Base-by-base conservation (phyloP, 768 basidiomycete species). In the Mycena rosella region DNA sequence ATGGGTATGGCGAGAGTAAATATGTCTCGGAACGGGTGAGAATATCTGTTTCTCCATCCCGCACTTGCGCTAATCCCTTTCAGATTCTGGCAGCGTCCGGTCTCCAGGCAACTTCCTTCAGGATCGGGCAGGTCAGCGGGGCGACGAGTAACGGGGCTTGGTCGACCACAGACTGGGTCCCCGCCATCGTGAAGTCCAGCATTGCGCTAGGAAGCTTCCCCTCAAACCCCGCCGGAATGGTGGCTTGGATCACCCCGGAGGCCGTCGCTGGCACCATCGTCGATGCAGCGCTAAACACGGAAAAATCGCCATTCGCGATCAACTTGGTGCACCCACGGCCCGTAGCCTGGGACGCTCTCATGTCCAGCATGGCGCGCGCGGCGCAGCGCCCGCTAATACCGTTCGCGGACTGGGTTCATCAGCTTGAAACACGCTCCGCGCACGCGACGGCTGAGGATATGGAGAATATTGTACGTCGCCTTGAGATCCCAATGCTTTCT, bases 231-330 rank as follows among this genome's bases (percentile, higher is more conserved):
- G 26, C 24, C 9, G 45, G 77, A 74, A 29, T 63, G 5, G 73
- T 80, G 1, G 77, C 79, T 10, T 84, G 83, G 83, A 52, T 83
- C 18, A 77, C 78, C 15, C 73, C 79, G 55, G 73, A 82, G 51
- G 75, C 76, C 20, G 82, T 80, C 3, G 74, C 79, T 0, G 60
- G 65, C n/a, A 64, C 76, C 32, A 69, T 82, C 10, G 34, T 79
- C 8, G 81, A 83, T 56, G 65, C 80, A 15, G 77, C 77, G 2
- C 73, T 79, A 30, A 72, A 3, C 34, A 59, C 32, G 7, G 56
- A 71, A 3, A 44, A 58, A 11, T 63, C 61, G 0, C 77, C 78
- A 2, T 56, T 63, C n/a, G 74, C 74, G 11, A 65, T 80, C 27
- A 82, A 84, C 65, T 51, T 83, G 20, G 45, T 47, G 8, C 45